Evolutionary conservation across 1,284 basidiomycete genomes (phyloP), one percentile per base, ranked within the genome.

Genomic region (Amylostereum areolatum): DNA sequence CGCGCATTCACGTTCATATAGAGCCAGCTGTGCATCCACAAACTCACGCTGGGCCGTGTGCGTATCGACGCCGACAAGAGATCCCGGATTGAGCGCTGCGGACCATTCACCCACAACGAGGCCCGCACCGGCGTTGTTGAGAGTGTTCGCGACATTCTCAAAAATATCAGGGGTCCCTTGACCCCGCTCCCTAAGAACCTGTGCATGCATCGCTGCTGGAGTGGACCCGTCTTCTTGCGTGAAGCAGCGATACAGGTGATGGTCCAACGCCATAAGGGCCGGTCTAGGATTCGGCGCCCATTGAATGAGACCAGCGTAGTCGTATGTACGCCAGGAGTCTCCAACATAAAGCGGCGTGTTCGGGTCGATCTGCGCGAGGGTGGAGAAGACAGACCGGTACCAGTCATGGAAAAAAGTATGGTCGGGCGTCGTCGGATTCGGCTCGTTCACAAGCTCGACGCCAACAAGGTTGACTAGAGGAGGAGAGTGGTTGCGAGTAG

Each of bases 201-300:
- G 57, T 4, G 81, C 73, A 60, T 91, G 89, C 46, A 81, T 73
- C 8, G 74, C 65, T 0, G 79, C 85, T 1, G 77, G 65, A 4
- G 78, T 81, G 1, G 60, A 56, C 30, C 71, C 79, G 64, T 94
- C 92, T 4, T 71, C 67, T 8, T 57, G 58, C 24, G 85, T 89
- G 65, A 90, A 90, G 65, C 89, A 92, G 33, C 92, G 80, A 63
- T 94, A 95, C 24, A 94, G 75, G 62, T 94, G 92, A 59, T 93
- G 86, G 66, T 95, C 92, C 30, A 91, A 68, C 34, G 62, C 94
- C 90, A 60, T 92, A 85, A 66, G 94, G 90, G 32, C 90, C 67
- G 12, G 28, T 67, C 59, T 62, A 47, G 43, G 59, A 34, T 61
- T 68, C 49, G 49, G 44, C 57, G 43, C 46, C 48, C 42, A 68